Evolutionary conservation across 352 stramenopile species (phyloP), one percentile per base, ranked within the genome.

Genomic region (Globisporangium orthogonon): DNA sequence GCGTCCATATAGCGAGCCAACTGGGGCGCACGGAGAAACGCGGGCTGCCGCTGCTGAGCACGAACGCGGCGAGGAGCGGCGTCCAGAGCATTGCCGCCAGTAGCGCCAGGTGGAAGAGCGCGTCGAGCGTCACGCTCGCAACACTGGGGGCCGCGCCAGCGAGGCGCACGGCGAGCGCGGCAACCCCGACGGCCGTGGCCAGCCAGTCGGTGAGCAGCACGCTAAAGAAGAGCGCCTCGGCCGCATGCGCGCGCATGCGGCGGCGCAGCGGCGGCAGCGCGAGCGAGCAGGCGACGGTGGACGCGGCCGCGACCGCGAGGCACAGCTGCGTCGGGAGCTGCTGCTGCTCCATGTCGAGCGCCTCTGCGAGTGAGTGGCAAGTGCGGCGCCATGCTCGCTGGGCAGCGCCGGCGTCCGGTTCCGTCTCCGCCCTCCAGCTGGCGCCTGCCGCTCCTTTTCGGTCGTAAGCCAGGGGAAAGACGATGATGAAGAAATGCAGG

Each of bases 21-120:
- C 67, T 87, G 40, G 65, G 68, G 17, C 69, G 69, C 45, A 77
- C 61, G 49, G 81, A 73, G 35, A 87, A 73, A 29, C 67, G 61
- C 48, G 85, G 69, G 49, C 83, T 55, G 23, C 69, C 75, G 40
- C 76, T 70, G 9, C 82, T 60, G 39, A 79, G 72, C 71, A 89
- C 78, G 56, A 87, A 74, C 61, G 82, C 54, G 63, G 79, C 86
- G 50, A 89, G 70, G 54, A 78, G 86, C 45, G 75, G 61, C 52
- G 79, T 74, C 79, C 79, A 89, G 60, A 79, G 85, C 37, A 89
- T 51, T 18, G 76, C 79, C 69, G 85, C 83, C 64, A 87, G 80
- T 60, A 89, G 83, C 58, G 67, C 65, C 56, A 78, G 74, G 57
- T 77, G 70, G 40, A 71, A 69, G 13, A 86, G 39, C 29, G 78